Percentiles rank a stretch among this genome's conserved stretches.
These are phyloP conservation scores for Arachnomyces sp. DNA, from an alignment of 2,329 filamentous ascomycete species.

Conservation along the genomic window DNA sequence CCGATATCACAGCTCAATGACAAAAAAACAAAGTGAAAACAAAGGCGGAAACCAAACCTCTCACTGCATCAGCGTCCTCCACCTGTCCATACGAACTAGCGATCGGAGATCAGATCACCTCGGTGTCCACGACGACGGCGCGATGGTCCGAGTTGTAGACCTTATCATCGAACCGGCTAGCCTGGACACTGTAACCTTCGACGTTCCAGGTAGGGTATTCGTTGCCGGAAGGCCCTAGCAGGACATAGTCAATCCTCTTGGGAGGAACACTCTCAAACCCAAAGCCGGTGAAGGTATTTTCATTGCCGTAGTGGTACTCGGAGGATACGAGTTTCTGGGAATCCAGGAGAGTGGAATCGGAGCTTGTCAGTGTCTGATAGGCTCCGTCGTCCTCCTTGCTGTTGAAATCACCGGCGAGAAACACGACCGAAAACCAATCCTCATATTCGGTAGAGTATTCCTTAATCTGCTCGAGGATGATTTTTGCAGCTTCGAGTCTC, in stretches of 20 bases:
- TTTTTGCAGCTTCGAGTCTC: constrained; percentile 44
- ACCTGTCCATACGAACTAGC: too few relatives aligned
- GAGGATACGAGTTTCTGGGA: constrained; percentile 28
- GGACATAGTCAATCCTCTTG: constrained; percentile 47
- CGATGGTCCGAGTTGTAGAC: constrained; percentile 51
- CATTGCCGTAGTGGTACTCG: constrained; percentile 42
- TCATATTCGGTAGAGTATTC: constrained; percentile 19
- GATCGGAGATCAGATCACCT: constrained; percentile 12
- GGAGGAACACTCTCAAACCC: constrained; percentile 30
- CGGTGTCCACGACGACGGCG: constrained; percentile 47
- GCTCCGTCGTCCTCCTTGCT: constrained; percentile 45
- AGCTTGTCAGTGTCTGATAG: constrained; percentile 41
- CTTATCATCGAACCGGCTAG: constrained; percentile 49
- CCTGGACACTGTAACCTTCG: constrained; percentile 44
- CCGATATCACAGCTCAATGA: too few relatives aligned
- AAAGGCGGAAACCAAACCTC: too few relatives aligned
- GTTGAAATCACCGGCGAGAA: constrained; percentile 52
- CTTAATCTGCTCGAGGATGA: constrained; percentile 42
- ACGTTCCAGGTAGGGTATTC: constrained; percentile 30
- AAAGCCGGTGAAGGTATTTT: constrained; percentile 50
- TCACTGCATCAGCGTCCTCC: too few relatives aligned
- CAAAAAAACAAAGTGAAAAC: too few relatives aligned
- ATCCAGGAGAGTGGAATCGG: constrained; percentile 30
- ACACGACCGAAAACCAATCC: constrained; percentile 34
- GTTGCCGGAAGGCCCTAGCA: constrained; percentile 29